Percentiles rank a stretch among this genome's conserved stretches.
Conservation (phyloP, 306 rosid species). For the Begonia loranthoides region DNA sequence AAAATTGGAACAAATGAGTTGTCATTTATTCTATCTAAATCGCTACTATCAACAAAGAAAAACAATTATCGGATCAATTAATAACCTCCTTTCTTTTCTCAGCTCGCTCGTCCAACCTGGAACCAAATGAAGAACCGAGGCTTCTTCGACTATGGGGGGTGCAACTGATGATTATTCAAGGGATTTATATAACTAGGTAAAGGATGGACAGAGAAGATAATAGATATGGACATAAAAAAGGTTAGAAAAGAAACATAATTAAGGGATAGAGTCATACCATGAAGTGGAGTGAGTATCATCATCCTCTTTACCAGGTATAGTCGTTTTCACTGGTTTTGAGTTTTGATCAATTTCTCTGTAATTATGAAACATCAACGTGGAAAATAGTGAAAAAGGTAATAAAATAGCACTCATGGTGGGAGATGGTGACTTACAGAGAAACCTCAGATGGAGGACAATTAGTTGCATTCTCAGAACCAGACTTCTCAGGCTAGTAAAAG, state of each 20-base stretch:
- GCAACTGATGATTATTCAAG: conserved; percentile 31
- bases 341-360: conserved; percentile 50
- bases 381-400: background rate
- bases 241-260: conserved; percentile 1
- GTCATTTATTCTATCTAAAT: background rate
- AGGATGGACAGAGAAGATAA: conserved; percentile 2
- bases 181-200: background rate
- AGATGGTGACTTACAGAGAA: conserved; percentile 31
- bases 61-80: conserved; percentile 1
- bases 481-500: conserved; percentile 29
- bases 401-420: background rate
- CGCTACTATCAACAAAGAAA: background rate
- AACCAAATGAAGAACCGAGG: conserved; percentile 58
- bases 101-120: conserved; percentile 83
- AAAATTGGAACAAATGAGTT: conserved; percentile 4
- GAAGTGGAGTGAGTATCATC: conserved; percentile 62
- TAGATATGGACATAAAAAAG: background rate
- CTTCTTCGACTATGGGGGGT: conserved; percentile 31
- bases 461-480: conserved; percentile 21
- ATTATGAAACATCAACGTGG: conserved; percentile 8
- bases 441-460: conserved; percentile 30
- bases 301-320: no score
- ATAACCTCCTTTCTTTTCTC: conserved; percentile 89
- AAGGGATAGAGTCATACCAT: conserved; percentile 44
- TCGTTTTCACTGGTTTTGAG: conserved; percentile 12